Evolutionary conservation across 2,329 filamentous ascomycete genomes (phyloP), one percentile per base, ranked within the genome.

Genomic region (Rhynchosporium agropyri): DNA sequence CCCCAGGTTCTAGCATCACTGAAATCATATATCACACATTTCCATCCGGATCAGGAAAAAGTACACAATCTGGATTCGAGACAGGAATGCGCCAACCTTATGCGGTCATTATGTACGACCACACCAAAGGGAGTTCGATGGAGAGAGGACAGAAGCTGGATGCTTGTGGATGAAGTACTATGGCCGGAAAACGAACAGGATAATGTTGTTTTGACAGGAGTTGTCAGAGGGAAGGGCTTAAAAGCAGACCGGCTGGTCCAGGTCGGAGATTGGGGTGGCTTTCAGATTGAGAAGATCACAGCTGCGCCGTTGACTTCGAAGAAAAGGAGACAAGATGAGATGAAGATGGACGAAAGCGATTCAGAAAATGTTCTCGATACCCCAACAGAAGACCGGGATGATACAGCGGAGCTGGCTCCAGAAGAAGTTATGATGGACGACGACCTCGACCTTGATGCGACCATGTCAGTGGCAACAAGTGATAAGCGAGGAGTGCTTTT

Each of bases 111-210:
- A 15, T 99, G 95, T 81, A 97, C 88, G 67, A 92, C 90, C 42
- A 92, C 89, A 49, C 94, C 95, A 10, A 98, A 96, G 79, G 95
- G 95, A 0, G 85, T 99, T n/a, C 82, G 89, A 67, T 99, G 95
- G 95, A 86, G 95, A 70, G 95, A 99, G 58, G 92, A 97, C 68
- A 85, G 95, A 69, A 96, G 92, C 71, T 99, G 95, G 91, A 91
- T 99, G 89, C 79, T 97, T 62, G 86, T 94, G 4, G 95, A 99
- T 68, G 84, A 93, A 33, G 81, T 97, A 59, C 79, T 84, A 69
- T 96, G 92, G 83, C 83, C 85, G 10, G 81, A 84, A 33, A 80
- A 78, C 4, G 81, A 82, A 10, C 80, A 82, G 0, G 82, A 84
- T n/a, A 79, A 87, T 48, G 89, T 91, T 8, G 79, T 93, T 7